Percentiles rank a stretch among this genome's conserved stretches.
Evolutionary conservation across 495 filamentous ascomycete species (phyloP).

Genomic region (Penicillium ucsense): DNA sequence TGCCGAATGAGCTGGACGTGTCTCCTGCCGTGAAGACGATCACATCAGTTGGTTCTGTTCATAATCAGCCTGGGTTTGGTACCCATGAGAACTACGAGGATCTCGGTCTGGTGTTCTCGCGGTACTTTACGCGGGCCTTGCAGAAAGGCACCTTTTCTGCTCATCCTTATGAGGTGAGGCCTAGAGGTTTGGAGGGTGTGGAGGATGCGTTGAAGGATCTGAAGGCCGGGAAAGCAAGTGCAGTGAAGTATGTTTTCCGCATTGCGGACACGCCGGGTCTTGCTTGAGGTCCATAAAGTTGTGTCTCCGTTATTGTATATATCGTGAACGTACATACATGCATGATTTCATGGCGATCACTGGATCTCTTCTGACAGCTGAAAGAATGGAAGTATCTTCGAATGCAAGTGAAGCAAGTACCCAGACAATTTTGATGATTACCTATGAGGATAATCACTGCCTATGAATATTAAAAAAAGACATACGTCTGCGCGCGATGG

Average conservation of each 20-base stretch:
- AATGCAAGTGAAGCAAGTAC: too few relatives aligned
- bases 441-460: too few relatives aligned
- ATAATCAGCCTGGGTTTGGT: conserved; percentile 3
- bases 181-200: conserved; percentile 49
- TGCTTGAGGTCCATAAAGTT: too few relatives aligned
- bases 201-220: conserved; percentile 46
- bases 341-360: too few relatives aligned
- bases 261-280: conserved; percentile 46
- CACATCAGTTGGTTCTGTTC: conserved; percentile 11
- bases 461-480: too few relatives aligned
- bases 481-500: too few relatives aligned
- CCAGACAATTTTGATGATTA: too few relatives aligned
- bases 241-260: conserved; percentile 58
- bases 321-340: too few relatives aligned
- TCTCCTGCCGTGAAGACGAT: conserved; percentile 16
- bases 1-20: conserved; percentile 26
- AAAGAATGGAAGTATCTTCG: too few relatives aligned
- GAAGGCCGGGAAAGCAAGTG: conserved; percentile 55
- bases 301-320: too few relatives aligned
- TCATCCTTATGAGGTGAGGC: conserved; percentile 53
- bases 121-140: conserved; percentile 43
- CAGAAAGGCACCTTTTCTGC: conserved; percentile 50
- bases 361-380: too few relatives aligned
- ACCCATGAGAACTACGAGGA: conserved; percentile 32
- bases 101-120: conserved; percentile 46